Evolutionary conservation across 495 filamentous ascomycete species (phyloP).

Genomic region (Lineolata rhizophorae): DNA sequence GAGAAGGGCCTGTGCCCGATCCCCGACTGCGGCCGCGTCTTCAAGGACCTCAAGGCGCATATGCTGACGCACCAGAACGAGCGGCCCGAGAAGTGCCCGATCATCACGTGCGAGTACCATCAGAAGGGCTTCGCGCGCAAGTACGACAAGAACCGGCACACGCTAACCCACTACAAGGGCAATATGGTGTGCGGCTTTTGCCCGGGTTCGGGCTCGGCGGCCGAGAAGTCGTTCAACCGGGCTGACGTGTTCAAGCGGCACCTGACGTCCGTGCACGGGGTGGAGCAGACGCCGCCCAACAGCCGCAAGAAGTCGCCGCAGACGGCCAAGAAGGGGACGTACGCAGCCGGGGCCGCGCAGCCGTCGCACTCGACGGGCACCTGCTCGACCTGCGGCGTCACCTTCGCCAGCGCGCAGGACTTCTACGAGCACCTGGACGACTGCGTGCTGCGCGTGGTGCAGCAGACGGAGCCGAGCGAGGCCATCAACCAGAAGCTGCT

Average conservation of each 20-base stretch:
- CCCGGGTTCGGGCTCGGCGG: slow-evolving; percentile 71
- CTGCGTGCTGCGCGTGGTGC: slow-evolving; percentile 91
- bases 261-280: slow-evolving; percentile 76
- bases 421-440: slow-evolving; percentile 99
- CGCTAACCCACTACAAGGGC: slow-evolving; percentile 94
- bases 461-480: slow-evolving; percentile 90
- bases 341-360: slow-evolving; percentile 25
- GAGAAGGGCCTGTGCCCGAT: slow-evolving; percentile 59
- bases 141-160: slow-evolving; percentile 98
- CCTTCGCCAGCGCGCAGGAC: slow-evolving; percentile 86
- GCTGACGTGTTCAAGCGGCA: slow-evolving; percentile 98
- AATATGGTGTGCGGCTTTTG: slow-evolving; percentile 99
- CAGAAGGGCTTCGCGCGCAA: slow-evolving; percentile 90
- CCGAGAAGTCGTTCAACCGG: slow-evolving; percentile 95
- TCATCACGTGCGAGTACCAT: slow-evolving; percentile 84
- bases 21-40: slow-evolving; percentile 70
- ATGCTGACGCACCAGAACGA: slow-evolving; percentile 92
- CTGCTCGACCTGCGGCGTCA: slow-evolving; percentile 84
- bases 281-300: slow-evolving; percentile 91
- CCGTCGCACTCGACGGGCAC: slow-evolving; percentile 35
- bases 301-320: slow-evolving; percentile 64
- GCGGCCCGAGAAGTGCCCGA: slow-evolving; percentile 90
- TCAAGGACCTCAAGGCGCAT: slow-evolving; percentile 88
- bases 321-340: slow-evolving; percentile 32
- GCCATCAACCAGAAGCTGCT: slow-evolving; percentile 81